Conservation (phyloP, 2,329 filamentous ascomycete species). For the Monilinia aucupariae region DNA sequence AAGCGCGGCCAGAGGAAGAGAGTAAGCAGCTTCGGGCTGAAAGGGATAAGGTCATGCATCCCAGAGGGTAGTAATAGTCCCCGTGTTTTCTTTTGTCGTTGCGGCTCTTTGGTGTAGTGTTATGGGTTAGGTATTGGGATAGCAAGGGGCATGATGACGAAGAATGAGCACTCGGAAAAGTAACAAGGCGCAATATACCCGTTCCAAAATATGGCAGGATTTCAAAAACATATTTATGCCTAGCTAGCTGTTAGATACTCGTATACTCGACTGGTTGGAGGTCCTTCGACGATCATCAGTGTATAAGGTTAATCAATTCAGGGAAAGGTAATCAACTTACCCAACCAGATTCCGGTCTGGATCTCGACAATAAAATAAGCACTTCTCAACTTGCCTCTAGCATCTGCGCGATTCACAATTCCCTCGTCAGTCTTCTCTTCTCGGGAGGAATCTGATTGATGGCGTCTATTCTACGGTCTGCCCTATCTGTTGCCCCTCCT, state of each 20-base stretch:
- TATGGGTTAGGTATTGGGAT: neutral
- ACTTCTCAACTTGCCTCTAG: conserved; percentile 49
- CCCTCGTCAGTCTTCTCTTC: conserved; percentile 39
- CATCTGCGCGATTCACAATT: conserved; percentile 51
- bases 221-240: neutral
- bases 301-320: neutral
- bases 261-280: no score
- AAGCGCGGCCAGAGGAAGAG: conserved; percentile 38
- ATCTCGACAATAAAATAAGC: conserved; percentile 56
- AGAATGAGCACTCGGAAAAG: neutral
- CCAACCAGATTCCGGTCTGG: conserved; percentile 59
- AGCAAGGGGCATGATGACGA: neutral
- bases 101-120: neutral
- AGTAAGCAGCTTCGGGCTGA: conserved; percentile 36
- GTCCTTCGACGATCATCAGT: conserved; percentile 17
- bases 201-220: neutral
- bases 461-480: no score
- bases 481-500: neutral
- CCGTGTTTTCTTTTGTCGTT: neutral
- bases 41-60: conserved; percentile 26
- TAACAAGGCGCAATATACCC: conserved; percentile 22
- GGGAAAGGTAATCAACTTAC: conserved; percentile 35
- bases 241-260: conserved; percentile 14
- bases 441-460: conserved; percentile 15
- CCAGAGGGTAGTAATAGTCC: conserved; percentile 1